Percentiles rank a stretch among this genome's conserved stretches.
phyloP scores from a whole-genome alignment of 2,329 filamentous ascomycete genomes.

The Lachnellula occidentalis region DNA sequence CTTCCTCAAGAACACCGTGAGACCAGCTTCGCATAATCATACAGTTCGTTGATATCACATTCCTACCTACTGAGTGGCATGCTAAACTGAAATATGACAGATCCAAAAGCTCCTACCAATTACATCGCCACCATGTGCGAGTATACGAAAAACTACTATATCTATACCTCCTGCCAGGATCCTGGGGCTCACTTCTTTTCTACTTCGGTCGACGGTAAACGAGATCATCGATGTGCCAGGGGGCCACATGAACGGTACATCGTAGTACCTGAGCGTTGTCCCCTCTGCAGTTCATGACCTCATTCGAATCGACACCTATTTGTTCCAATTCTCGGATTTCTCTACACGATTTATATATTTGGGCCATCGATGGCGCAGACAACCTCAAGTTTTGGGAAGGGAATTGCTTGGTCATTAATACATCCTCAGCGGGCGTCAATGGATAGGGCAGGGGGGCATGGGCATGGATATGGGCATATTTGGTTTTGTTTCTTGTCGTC shows the following conservation, averaged over 20 bases:
- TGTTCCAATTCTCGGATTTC: background rate
- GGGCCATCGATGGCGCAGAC: background rate
- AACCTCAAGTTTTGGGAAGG: constrained; percentile 2
- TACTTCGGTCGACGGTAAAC: constrained; percentile 61
- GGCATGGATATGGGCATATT: background rate
- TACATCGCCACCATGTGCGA: constrained; percentile 41
- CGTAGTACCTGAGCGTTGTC: constrained; percentile 59
- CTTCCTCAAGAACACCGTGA: background rate
- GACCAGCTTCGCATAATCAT: background rate
- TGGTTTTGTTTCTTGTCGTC: constrained; percentile 4
- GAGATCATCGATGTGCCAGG: constrained; percentile 51
- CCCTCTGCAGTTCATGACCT: constrained; percentile 38
- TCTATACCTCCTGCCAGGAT: constrained; percentile 66
- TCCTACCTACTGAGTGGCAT: background rate
- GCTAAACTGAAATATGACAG: background rate
- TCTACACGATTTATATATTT: background rate
- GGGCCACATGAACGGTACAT: constrained; percentile 72
- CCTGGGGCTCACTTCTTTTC: constrained; percentile 66
- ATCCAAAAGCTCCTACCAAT: background rate
- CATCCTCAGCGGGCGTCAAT: constrained; percentile 17
- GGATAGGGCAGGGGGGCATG: background rate
- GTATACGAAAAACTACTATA: constrained; percentile 72
- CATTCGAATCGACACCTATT: background rate
- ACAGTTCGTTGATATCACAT: background rate
- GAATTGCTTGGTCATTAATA: constrained; percentile 3